These are phyloP conservation scores for Gonapodya sp. DNA, from an alignment of 192 early-diverging fungal genomes.

Conservation along the genomic window DNA sequence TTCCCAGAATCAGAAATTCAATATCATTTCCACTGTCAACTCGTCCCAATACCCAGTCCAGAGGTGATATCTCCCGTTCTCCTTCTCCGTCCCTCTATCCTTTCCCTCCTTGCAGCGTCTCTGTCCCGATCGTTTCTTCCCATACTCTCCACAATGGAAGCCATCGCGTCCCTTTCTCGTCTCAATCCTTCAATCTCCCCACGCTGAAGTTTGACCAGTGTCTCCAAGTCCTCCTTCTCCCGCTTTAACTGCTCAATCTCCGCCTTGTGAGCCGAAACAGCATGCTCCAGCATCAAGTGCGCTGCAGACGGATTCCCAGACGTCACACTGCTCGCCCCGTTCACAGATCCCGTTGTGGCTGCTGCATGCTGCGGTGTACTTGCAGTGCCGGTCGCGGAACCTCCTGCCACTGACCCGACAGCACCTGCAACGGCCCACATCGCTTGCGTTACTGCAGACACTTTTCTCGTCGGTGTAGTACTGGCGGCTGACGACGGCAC, in stretches of 20 bases:
- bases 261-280: neutral
- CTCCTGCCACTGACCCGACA: neutral
- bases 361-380: no score
- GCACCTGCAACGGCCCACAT: neutral
- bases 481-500: neutral
- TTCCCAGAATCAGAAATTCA: neutral
- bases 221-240: neutral
- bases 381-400: neutral
- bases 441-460: neutral
- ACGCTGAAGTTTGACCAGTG: neutral
- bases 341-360: neutral
- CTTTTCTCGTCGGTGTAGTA: neutral
- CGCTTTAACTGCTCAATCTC: neutral
- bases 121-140: neutral
- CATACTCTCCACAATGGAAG: neutral
- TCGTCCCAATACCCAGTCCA: neutral
- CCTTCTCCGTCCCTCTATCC: neutral
- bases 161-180: neutral
- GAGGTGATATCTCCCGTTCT: no score
- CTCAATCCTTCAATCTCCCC: constrained; percentile 1
- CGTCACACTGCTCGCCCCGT: neutral
- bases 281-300: neutral
- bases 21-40: neutral
- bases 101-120: neutral
- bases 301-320: neutral